Conservation (phyloP, 768 basidiomycete genomes). For the Leccinum longicurvipes region DNA sequence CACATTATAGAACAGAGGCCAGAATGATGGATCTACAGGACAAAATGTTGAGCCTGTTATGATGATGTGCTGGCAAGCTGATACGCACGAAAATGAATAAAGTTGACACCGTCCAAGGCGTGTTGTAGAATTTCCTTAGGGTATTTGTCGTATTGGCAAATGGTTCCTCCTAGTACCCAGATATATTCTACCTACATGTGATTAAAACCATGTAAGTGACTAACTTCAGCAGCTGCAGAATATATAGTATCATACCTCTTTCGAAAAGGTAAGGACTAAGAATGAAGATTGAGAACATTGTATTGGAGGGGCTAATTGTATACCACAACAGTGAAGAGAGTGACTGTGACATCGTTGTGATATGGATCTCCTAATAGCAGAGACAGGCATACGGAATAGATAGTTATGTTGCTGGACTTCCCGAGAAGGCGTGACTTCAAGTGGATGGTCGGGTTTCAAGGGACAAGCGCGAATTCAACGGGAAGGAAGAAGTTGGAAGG, state of each 20-base stretch:
- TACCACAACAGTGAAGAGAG: background rate
- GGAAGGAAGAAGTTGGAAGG: background rate
- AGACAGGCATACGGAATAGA: background rate
- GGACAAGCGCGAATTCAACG: too few species aligned
- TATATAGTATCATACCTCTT: background rate
- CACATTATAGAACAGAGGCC: background rate
- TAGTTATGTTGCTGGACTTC: background rate
- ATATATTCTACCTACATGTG: conserved; percentile 1
- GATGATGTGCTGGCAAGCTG: too few species aligned
- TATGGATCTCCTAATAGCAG: background rate
- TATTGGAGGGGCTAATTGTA: background rate
- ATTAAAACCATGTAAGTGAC: background rate
- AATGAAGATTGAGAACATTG: background rate
- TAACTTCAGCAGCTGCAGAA: background rate
- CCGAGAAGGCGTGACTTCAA: background rate
- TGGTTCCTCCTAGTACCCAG: background rate
- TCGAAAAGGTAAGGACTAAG: background rate
- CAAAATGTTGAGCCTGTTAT: background rate
- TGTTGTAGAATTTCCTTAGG: background rate
- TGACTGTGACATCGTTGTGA: background rate
- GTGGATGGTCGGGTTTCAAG: background rate
- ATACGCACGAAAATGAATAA: conserved; percentile 1
- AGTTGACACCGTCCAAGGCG: background rate
- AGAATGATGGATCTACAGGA: background rate
- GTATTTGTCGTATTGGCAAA: background rate